Evolutionary conservation across 495 filamentous ascomycete genomes (phyloP).

Genomic region (Rhizodiscina lignyota): DNA sequence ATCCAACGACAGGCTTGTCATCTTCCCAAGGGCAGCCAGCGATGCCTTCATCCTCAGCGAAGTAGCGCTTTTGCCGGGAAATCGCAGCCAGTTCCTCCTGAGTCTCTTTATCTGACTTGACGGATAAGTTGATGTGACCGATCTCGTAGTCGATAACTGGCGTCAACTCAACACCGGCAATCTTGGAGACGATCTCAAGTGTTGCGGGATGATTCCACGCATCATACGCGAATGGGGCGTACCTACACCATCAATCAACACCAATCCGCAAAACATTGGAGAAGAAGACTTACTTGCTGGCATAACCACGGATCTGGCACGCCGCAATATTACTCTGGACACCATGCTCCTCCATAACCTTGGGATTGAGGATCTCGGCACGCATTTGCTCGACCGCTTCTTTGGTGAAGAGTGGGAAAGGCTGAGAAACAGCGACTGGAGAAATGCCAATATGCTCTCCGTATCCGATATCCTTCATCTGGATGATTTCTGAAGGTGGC

Average conservation of each 20-base stretch:
- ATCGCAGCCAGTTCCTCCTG: conserved; percentile 26
- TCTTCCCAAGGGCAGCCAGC: conserved; percentile 39
- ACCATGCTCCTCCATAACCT: conserved; percentile 47
- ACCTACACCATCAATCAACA: conserved; percentile 20
- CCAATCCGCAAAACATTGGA: background rate
- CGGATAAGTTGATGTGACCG: conserved; percentile 53
- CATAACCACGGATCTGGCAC: conserved; percentile 51
- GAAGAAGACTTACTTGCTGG: conserved; percentile 37
- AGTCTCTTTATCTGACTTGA: conserved; percentile 38
- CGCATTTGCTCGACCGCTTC: conserved; percentile 52
- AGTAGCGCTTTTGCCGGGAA: conserved; percentile 20
- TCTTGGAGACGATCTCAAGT: conserved; percentile 45
- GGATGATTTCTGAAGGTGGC: conserved; percentile 32
- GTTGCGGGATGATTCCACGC: conserved; percentile 53
- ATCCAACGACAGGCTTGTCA: conserved; percentile 49
- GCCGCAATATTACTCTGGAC: conserved; percentile 49
- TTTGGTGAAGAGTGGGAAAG: conserved; percentile 53
- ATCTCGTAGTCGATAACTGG: conserved; percentile 60
- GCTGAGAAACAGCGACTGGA: conserved; percentile 50
- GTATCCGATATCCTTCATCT: conserved; percentile 43
- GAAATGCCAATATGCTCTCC: conserved; percentile 41
- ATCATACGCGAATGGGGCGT: conserved; percentile 51
- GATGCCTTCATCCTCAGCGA: conserved; percentile 29
- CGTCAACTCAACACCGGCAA: conserved; percentile 60
- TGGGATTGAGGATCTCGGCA: conserved; percentile 42